Conservation (phyloP, 176 grass and related monocot genomes). For the Lolium perenne region DNA sequence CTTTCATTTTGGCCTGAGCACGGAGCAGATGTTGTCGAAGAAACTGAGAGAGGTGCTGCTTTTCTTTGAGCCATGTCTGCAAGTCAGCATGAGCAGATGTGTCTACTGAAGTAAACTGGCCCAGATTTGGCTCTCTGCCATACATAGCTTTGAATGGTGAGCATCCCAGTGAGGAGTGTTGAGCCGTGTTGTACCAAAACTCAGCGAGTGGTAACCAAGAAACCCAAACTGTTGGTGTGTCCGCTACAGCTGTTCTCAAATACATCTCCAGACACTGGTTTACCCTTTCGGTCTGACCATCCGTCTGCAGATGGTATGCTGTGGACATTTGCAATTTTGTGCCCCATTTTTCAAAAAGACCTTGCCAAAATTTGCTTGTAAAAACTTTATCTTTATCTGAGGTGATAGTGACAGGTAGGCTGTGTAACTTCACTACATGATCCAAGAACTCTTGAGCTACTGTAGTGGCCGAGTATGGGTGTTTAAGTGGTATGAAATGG, state of each 20-base stretch:
- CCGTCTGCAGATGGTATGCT: neutral
- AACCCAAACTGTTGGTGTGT: neutral
- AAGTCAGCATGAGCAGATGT: no score
- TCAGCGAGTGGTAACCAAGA: neutral
- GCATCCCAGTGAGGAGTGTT: neutral
- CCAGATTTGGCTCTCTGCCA: neutral
- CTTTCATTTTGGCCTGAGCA: no score
- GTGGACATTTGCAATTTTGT: neutral
- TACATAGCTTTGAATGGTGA: neutral
- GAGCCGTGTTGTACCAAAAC: neutral
- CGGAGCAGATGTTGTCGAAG: no score
- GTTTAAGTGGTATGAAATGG: neutral
- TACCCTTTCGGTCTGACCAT: neutral
- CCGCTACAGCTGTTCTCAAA: neutral
- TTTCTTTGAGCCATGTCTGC: no score
- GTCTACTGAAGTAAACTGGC: neutral
- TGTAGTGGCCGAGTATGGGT: neutral
- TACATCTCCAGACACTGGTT: neutral
- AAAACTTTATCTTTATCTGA: neutral
- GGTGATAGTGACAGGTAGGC: neutral
- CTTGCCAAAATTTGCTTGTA: neutral
- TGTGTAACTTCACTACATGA: neutral
- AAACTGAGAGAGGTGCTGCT: no score
- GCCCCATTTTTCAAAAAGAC: neutral
- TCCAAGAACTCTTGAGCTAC: neutral